Evolutionary conservation across 208 protist species (phyloP).

Genomic region (Leishmania gerbilli): DNA sequence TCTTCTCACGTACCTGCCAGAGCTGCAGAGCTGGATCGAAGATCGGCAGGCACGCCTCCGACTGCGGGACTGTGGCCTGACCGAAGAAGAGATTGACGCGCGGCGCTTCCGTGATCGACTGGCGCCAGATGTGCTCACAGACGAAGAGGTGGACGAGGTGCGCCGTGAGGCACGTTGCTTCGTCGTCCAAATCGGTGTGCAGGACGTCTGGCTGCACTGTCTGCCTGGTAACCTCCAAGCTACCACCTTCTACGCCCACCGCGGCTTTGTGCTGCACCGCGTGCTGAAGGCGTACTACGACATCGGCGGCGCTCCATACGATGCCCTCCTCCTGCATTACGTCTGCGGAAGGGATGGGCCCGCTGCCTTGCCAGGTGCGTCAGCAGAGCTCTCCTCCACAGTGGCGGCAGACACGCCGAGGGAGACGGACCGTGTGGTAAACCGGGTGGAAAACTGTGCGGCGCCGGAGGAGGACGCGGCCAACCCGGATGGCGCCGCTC

Average conservation of each 20-base stretch:
- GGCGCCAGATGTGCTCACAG: slow-evolving; percentile 15
- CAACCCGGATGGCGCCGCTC: not conserved
- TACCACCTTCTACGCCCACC: slow-evolving; percentile 50
- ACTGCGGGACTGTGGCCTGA: slow-evolving; percentile 23
- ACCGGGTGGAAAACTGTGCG: not conserved
- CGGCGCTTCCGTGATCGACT: slow-evolving; percentile 25
- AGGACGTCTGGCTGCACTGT: slow-evolving; percentile 83
- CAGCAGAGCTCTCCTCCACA: not conserved
- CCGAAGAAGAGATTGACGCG: slow-evolving; percentile 21
- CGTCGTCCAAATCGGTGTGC: slow-evolving; percentile 48
- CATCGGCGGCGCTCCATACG: slow-evolving; percentile 33
- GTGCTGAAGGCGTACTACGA: slow-evolving; percentile 56
- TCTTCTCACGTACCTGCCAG: slow-evolving; percentile 20
- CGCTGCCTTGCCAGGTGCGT: not conserved
- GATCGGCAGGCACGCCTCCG: slow-evolving; percentile 20
- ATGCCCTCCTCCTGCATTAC: slow-evolving; percentile 37
- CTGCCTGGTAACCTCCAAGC: slow-evolving; percentile 45
- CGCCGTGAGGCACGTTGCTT: slow-evolving; percentile 21
- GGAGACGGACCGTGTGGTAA: not conserved
- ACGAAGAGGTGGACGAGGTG: slow-evolving; percentile 34
- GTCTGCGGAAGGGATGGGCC: not conserved
- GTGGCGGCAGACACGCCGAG: not conserved
- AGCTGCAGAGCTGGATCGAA: slow-evolving; percentile 26
- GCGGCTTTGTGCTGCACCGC: slow-evolving; percentile 50
- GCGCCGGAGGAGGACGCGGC: not conserved